Evolutionary conservation across 208 protist genomes (phyloP).

Genomic region (Crithidia fasciculata): DNA sequence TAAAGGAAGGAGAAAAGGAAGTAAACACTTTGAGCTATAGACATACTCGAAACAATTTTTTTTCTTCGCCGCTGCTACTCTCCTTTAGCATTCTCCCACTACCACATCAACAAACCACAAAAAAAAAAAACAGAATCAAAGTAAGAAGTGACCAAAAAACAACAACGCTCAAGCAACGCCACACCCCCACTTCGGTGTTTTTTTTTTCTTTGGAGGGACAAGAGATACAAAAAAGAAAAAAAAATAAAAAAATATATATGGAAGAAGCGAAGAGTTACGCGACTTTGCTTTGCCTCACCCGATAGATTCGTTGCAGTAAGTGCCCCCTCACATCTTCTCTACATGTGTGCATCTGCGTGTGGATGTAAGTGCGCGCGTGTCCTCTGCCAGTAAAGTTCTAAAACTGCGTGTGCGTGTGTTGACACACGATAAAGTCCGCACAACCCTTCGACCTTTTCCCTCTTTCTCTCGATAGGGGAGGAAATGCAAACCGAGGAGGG

Average conservation of each 20-base stretch:
- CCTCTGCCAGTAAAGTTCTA: too few relatives aligned
- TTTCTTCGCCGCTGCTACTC: background rate
- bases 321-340: too few relatives aligned
- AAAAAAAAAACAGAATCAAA: background rate
- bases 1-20: background rate
- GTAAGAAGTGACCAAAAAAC: background rate
- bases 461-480: too few relatives aligned
- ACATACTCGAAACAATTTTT: slow-evolving; percentile 8
- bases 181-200: background rate
- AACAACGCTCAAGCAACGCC: too few relatives aligned
- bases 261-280: too few relatives aligned
- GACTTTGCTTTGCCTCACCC: too few relatives aligned
- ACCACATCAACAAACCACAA: background rate
- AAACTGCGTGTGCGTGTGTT: background rate
- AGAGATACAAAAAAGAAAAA: slow-evolving; percentile 1
- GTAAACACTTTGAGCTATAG: slow-evolving; percentile 7
- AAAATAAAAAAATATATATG: slow-evolving; percentile 2
- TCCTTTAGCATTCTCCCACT: background rate
- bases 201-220: too few relatives aligned
- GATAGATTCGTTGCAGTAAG: too few relatives aligned
- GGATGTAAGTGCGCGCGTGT: background rate
- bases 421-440: background rate
- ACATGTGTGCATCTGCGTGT: too few relatives aligned
- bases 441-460: too few relatives aligned
- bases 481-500: too few relatives aligned